These are phyloP conservation scores for Agaricus sinodeliciosus DNA, from an alignment of 768 basidiomycete species.

Conservation along the genomic window DNA sequence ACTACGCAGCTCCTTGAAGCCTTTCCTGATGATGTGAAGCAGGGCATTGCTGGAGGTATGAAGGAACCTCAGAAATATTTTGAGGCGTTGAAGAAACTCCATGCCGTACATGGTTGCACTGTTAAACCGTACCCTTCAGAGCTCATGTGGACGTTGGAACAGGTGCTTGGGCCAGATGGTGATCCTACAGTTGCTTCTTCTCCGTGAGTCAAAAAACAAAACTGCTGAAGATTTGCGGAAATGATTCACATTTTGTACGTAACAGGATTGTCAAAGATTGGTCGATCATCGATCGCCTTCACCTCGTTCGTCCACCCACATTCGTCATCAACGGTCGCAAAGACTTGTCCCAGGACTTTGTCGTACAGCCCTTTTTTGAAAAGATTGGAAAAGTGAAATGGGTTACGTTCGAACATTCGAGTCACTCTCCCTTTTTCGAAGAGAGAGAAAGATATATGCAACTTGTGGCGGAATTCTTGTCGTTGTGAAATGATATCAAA, in stretches of 20 bases:
- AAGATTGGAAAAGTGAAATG: conserved; percentile 34
- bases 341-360: conserved; percentile 35
- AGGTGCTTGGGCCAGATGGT: conserved; percentile 18
- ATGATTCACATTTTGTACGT: neutral
- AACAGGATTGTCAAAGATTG: conserved; percentile 28
- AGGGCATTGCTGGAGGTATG: conserved; percentile 16
- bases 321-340: conserved; percentile 35
- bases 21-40: conserved; percentile 15
- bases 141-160: conserved; percentile 15
- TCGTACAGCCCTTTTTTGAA: conserved; percentile 30
- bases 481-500: too few species aligned
- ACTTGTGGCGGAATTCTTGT: conserved; percentile 21
- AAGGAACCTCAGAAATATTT: conserved; percentile 13
- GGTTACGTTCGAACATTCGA: conserved; percentile 36
- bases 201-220: conserved; percentile 21
- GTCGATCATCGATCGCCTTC: conserved; percentile 37
- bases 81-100: conserved; percentile 17
- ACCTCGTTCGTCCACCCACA: conserved; percentile 30
- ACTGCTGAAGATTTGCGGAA: neutral
- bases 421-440: conserved; percentile 39
- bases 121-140: conserved; percentile 19
- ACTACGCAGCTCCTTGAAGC: conserved; percentile 15
- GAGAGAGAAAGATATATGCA: conserved; percentile 34
- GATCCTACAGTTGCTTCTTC: conserved; percentile 22
- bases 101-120: conserved; percentile 19